Percentiles rank a stretch among this genome's conserved stretches.
These are phyloP conservation scores for Pleurotus tuoliensis DNA, from an alignment of 768 basidiomycete genomes.

Conservation along the genomic window DNA sequence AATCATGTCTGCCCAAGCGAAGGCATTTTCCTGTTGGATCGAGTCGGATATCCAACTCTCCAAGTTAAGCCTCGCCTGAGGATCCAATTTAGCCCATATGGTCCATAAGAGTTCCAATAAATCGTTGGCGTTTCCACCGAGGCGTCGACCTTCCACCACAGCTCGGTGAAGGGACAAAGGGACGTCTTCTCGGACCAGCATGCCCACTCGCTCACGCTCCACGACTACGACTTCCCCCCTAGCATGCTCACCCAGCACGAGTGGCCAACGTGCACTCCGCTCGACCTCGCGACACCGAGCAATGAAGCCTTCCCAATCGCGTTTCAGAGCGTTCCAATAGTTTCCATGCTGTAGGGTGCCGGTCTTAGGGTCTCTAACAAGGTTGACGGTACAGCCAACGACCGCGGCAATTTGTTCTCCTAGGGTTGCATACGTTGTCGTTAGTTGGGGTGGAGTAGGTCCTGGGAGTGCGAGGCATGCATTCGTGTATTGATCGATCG, in stretches of 20 bases:
- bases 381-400: constrained; percentile 80
- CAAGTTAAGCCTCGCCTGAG: constrained; percentile 48
- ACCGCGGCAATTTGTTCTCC: constrained; percentile 76
- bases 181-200: constrained; percentile 61
- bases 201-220: constrained; percentile 75
- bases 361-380: constrained; percentile 71
- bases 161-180: constrained; percentile 54
- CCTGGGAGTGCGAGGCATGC: constrained; percentile 66
- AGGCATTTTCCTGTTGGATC: constrained; percentile 73
- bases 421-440: constrained; percentile 59
- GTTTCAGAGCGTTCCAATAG: constrained; percentile 81
- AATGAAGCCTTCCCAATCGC: constrained; percentile 96
- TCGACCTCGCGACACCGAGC: constrained; percentile 90
- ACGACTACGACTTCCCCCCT: constrained; percentile 53
- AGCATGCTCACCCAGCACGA: constrained; percentile 50
- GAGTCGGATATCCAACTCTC: constrained; percentile 61
- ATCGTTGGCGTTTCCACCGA: constrained; percentile 47
- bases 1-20: constrained; percentile 72
- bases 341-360: constrained; percentile 75
- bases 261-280: constrained; percentile 77
- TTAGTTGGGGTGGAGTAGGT: constrained; percentile 51
- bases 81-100: constrained; percentile 56
- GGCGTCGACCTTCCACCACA: constrained; percentile 38
- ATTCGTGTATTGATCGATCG: constrained; percentile 79
- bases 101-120: constrained; percentile 63